Conservation (phyloP, 2,329 filamentous ascomycete species). For the Phyllosticta citriasiana region DNA sequence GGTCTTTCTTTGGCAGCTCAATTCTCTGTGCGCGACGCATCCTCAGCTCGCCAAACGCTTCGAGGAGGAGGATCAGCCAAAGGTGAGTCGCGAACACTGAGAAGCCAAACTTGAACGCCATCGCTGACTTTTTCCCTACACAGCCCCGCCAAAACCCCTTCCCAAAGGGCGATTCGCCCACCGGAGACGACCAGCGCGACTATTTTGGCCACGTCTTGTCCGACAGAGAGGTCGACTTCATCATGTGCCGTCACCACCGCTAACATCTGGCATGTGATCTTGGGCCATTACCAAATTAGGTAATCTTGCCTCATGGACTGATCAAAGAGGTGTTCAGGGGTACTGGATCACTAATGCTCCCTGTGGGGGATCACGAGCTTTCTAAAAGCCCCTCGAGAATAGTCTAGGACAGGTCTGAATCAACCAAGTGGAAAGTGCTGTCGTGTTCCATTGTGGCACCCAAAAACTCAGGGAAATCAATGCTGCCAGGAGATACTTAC, state of each 20-base stretch:
- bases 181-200: background rate
- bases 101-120: background rate
- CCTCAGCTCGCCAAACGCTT: slow-evolving; percentile 3
- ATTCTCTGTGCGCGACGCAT: background rate
- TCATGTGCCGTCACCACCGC: background rate
- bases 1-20: background rate
- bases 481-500: no score
- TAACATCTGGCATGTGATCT: background rate
- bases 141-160: background rate
- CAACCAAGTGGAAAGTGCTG: no score
- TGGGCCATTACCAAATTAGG: no score
- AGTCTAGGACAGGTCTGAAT: no score
- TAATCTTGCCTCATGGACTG: no score
- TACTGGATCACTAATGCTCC: no score
- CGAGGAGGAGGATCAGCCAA: background rate
- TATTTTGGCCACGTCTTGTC: background rate
- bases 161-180: background rate
- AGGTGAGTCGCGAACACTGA: background rate
- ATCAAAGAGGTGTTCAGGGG: no score
- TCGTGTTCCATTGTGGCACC: no score
- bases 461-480: no score
- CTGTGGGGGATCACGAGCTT: no score
- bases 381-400: no score
- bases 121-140: background rate
- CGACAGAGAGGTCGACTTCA: background rate